These are phyloP conservation scores for Hordeum vulgare DNA, from an alignment of 176 grass and related monocot genomes.

Conservation along the genomic window DNA sequence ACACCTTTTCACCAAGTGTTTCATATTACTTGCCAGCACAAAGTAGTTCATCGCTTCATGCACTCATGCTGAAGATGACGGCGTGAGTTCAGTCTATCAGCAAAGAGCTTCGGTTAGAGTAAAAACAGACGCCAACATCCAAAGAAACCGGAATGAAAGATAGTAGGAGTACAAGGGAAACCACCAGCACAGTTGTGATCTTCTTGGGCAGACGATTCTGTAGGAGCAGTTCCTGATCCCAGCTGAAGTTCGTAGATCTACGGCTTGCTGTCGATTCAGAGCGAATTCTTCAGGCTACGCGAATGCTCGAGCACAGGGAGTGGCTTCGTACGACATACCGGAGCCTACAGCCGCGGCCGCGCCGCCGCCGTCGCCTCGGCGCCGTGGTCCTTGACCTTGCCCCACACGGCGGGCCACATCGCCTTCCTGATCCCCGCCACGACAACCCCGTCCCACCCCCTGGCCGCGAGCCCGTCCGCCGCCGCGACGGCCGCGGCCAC, in stretches of 20 bases:
- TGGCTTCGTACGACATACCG: background rate
- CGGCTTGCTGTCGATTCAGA: background rate
- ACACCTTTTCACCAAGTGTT: too few relatives aligned
- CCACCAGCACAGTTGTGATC: too few relatives aligned
- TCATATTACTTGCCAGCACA: too few relatives aligned
- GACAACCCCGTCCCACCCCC: conserved; percentile 27
- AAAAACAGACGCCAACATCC: background rate
- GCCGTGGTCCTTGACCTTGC: conserved; percentile 1
- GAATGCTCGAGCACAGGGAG: background rate
- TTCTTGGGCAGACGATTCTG: background rate
- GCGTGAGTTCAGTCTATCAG: background rate
- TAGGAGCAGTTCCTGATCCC: background rate
- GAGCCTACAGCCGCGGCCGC: background rate
- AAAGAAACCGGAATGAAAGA: background rate
- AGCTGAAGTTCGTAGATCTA: background rate
- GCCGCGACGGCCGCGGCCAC: conserved; percentile 20
- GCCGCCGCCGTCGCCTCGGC: background rate
- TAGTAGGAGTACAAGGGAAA: background rate
- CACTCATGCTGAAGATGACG: background rate
- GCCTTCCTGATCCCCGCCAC: conserved; percentile 29
- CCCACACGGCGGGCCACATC: conserved; percentile 18
- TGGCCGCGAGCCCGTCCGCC: conserved; percentile 29
- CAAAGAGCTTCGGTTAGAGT: background rate
- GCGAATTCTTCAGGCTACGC: background rate
- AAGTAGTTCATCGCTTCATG: background rate